Evolutionary conservation across 1,284 basidiomycete species (phyloP).

Genomic region (Puccinia polysora): DNA sequence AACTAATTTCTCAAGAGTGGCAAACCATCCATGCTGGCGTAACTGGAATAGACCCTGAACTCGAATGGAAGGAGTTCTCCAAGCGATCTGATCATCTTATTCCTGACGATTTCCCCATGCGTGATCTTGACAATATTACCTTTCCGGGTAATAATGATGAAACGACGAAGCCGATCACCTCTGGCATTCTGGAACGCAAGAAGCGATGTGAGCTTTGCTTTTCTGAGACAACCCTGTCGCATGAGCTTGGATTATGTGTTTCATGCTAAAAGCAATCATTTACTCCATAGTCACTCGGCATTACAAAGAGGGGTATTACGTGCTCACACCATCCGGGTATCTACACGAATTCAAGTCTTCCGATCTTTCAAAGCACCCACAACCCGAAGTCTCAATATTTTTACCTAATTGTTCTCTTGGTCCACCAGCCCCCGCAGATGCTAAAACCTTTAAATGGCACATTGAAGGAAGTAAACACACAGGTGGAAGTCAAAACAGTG

Average conservation of each 20-base stretch:
- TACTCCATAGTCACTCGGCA: slow-evolving; percentile 6
- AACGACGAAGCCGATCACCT: slow-evolving; percentile 46
- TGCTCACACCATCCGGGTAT: slow-evolving; percentile 50
- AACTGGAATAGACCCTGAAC: slow-evolving; percentile 78
- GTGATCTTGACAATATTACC: slow-evolving; percentile 46
- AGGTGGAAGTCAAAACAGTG: slow-evolving; percentile 27
- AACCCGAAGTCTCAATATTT: slow-evolving; percentile 50
- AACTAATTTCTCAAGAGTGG: slow-evolving; percentile 23
- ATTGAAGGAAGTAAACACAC: slow-evolving; percentile 46
- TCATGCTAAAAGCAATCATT: background rate
- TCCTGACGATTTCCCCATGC: slow-evolving; percentile 64
- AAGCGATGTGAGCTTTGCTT: slow-evolving; percentile 68
- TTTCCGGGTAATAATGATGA: slow-evolving; percentile 50
- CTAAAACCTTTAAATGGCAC: slow-evolving; percentile 47
- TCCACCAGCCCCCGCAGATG: slow-evolving; percentile 45
- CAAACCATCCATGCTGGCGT: slow-evolving; percentile 59
- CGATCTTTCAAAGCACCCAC: slow-evolving; percentile 46
- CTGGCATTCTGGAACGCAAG: slow-evolving; percentile 58
- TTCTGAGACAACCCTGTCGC: background rate
- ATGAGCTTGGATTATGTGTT: slow-evolving; percentile 42
- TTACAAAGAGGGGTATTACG: slow-evolving; percentile 48
- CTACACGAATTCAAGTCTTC: slow-evolving; percentile 49
- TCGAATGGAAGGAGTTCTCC: slow-evolving; percentile 95
- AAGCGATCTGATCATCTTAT: slow-evolving; percentile 91
- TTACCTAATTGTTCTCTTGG: slow-evolving; percentile 49